Evolutionary conservation across 176 grass and related monocot species (phyloP).

Genomic region (Bothriochloa decipiens): DNA sequence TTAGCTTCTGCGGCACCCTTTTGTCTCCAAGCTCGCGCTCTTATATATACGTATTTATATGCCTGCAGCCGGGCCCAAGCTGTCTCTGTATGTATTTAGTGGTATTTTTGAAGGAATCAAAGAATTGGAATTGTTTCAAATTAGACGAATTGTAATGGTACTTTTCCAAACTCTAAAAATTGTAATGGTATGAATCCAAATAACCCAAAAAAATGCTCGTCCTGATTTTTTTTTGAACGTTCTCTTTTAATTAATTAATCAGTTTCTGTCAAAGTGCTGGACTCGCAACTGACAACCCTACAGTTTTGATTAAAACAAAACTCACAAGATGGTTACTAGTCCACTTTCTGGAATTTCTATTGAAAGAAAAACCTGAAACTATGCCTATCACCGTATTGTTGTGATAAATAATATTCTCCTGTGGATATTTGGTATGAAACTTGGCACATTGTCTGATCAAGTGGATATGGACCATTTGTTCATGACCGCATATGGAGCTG

Average conservation of each 20-base stretch:
- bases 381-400: not conserved
- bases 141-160: too few species aligned
- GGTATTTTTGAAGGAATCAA: too few species aligned
- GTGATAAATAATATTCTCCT: not conserved
- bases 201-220: not conserved
- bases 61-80: too few species aligned
- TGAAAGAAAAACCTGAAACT: not conserved
- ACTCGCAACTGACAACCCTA: not conserved
- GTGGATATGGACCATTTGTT: not conserved
- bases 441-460: constrained; percentile 2
- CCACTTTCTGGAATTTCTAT: not conserved
- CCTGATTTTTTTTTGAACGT: not conserved
- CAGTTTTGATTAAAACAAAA: not conserved
- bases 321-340: not conserved
- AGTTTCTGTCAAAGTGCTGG: not conserved
- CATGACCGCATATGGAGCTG: not conserved
- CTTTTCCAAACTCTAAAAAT: too few species aligned
- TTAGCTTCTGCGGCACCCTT: too few species aligned
- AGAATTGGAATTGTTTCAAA: too few species aligned
- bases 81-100: too few species aligned
- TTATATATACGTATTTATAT: too few species aligned
- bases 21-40: too few species aligned
- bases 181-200: too few species aligned
- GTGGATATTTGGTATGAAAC: not conserved
- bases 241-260: not conserved